Percentiles rank a stretch among this genome's conserved stretches.
These are phyloP conservation scores for Chromosphaera perkinsii DNA, from an alignment of 208 protist species.

Conservation along the genomic window DNA sequence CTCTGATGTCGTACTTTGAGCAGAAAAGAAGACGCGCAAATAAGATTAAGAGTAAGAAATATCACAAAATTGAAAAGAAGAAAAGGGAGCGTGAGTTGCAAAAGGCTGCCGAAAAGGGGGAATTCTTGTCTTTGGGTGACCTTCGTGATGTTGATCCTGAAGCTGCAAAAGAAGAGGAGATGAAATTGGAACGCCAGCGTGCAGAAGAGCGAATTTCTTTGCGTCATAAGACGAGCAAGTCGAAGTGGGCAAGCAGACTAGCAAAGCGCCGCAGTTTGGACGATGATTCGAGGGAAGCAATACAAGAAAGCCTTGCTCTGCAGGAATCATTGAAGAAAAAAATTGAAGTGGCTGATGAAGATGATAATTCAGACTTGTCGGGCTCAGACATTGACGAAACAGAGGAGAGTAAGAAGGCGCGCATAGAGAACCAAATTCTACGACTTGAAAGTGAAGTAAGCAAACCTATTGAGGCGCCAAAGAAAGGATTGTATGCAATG, in stretches of 20 bases:
- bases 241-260: constrained; percentile 12
- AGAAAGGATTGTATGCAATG: too few relatives aligned
- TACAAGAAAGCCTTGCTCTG: too few relatives aligned
- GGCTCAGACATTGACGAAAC: too few relatives aligned
- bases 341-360: too few relatives aligned
- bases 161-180: neutral
- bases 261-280: neutral
- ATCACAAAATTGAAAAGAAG: constrained; percentile 15
- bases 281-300: too few relatives aligned
- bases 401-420: too few relatives aligned
- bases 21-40: constrained; percentile 11
- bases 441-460: too few relatives aligned
- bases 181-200: constrained; percentile 14
- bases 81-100: neutral
- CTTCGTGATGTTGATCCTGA: neutral
- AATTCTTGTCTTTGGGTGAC: too few relatives aligned
- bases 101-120: neutral
- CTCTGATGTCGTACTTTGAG: constrained; percentile 16
- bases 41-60: constrained; percentile 20
- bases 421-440: too few relatives aligned
- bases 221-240: constrained; percentile 21
- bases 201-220: constrained; percentile 24
- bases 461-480: too few relatives aligned
- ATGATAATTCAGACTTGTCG: too few relatives aligned
- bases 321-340: too few relatives aligned